phyloP scores from a whole-genome alignment of 2,329 filamentous ascomycete species.

The Fusarium oligoseptatum region DNA sequence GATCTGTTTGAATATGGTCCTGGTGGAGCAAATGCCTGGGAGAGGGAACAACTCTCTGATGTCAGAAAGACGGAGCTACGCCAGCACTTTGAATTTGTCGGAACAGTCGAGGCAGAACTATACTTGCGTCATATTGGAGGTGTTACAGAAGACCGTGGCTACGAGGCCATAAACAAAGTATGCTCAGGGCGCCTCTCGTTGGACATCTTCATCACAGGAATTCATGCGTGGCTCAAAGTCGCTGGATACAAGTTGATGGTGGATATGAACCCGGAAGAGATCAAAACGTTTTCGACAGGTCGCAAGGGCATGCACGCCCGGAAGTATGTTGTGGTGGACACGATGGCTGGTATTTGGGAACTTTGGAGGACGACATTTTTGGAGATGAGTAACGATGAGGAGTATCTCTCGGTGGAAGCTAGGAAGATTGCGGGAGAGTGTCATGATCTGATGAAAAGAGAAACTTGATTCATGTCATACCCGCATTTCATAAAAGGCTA shows the following conservation, averaged over 20 bases:
- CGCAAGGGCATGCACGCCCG: not conserved
- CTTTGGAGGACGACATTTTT: slow-evolving; percentile 13
- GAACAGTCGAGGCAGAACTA: not conserved
- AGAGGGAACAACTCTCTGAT: not conserved
- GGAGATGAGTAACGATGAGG: slow-evolving; percentile 3
- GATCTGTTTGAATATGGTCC: not conserved
- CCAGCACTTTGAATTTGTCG: not conserved
- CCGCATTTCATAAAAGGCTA: no score
- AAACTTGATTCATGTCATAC: no score
- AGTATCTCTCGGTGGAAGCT: not conserved
- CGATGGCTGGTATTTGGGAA: slow-evolving; percentile 26
- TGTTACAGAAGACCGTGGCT: slow-evolving; percentile 7
- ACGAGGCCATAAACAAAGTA: slow-evolving; percentile 7
- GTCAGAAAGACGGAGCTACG: not conserved
- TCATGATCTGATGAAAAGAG: slow-evolving; percentile 15
- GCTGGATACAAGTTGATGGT: not conserved
- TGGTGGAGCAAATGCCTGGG: not conserved
- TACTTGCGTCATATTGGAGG: no score
- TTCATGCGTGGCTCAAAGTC: slow-evolving; percentile 10
- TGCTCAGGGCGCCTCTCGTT: accelerated
- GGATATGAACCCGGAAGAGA: not conserved
- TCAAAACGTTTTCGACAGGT: not conserved
- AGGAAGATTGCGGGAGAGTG: slow-evolving; percentile 4
- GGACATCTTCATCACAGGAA: not conserved
- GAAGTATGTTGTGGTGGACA: not conserved